These are phyloP conservation scores for Cephalotrichum gorgonifer DNA, from an alignment of 2,329 filamentous ascomycete genomes.

Conservation along the genomic window DNA sequence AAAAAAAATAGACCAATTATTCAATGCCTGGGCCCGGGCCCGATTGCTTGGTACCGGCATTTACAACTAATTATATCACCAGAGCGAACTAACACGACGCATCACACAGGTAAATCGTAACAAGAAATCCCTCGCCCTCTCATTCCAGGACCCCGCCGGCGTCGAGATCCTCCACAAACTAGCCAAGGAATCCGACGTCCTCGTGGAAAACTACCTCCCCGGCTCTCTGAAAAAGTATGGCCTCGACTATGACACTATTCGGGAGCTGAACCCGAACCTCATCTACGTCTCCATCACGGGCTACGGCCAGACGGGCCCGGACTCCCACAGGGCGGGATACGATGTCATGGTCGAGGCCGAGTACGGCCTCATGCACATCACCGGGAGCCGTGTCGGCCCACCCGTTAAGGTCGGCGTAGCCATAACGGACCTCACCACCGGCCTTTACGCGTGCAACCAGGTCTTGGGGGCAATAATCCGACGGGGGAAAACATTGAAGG, in stretches of 20 bases:
- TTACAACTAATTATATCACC: neutral
- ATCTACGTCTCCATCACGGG: constrained; percentile 96
- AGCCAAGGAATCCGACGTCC: constrained; percentile 73
- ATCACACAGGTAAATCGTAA: constrained; percentile 77
- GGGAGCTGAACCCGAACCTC: constrained; percentile 70
- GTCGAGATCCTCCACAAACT: constrained; percentile 81
- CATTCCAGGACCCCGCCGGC: constrained; percentile 76
- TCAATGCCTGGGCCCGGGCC: too few relatives aligned
- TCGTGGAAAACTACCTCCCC: constrained; percentile 95
- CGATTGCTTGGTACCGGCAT: neutral
- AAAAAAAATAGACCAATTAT: too few relatives aligned
- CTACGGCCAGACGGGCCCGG: constrained; percentile 92
- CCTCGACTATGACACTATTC: constrained; percentile 77
- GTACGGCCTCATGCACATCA: constrained; percentile 98
- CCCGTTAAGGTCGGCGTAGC: constrained; percentile 97
- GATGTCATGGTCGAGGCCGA: constrained; percentile 99
- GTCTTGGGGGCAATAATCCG: constrained; percentile 89
- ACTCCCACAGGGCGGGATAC: constrained; percentile 79
- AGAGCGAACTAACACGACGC: neutral
- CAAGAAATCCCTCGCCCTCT: constrained; percentile 87
- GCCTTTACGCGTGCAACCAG: constrained; percentile 87
- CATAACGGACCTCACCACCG: constrained; percentile 91
- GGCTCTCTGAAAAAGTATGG: constrained; percentile 81
- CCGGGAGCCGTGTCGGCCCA: constrained; percentile 73
- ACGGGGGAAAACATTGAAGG: constrained; percentile 61